Evolutionary conservation across 2,329 filamentous ascomycete genomes (phyloP).

Genomic region (Colletotrichum somersetense): DNA sequence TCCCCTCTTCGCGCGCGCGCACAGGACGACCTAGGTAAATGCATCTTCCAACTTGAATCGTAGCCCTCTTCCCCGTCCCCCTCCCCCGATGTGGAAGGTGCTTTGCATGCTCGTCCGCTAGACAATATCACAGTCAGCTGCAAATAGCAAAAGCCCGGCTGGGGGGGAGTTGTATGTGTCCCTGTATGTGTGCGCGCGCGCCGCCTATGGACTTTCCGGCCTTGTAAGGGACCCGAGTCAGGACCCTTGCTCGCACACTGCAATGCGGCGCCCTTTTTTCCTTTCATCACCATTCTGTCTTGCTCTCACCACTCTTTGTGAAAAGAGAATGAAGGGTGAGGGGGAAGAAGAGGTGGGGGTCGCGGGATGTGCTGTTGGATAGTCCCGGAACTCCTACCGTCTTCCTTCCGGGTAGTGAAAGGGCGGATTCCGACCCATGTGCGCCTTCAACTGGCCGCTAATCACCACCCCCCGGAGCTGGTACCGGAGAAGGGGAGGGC

Average conservation of each 20-base stretch:
- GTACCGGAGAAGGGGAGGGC: not conserved
- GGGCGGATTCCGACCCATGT: not conserved
- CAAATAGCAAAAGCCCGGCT: not conserved
- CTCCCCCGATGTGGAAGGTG: constrained; percentile 34
- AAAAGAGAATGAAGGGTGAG: not conserved
- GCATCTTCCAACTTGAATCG: not conserved
- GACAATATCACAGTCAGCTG: not conserved
- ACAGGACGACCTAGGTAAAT: not conserved
- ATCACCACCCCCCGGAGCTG: not conserved
- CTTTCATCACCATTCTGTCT: not conserved
- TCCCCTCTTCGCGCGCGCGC: not conserved
- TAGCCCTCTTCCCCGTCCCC: not conserved
- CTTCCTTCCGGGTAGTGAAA: constrained; percentile 13
- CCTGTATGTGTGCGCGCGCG: not conserved
- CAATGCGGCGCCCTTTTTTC: constrained; percentile 3
- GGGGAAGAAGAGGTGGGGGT: not conserved
- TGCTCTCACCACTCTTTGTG: not conserved
- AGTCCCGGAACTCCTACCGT: constrained; percentile 12
- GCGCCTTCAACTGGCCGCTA: not conserved
- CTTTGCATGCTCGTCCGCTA: not conserved
- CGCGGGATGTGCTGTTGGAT: constrained; percentile 1
- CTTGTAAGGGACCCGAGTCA: constrained; percentile 31
- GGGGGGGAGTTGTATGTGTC: not conserved
- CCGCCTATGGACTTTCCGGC: not conserved
- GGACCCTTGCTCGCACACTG: constrained; percentile 26